Evolutionary conservation across 1,284 basidiomycete species (phyloP), one percentile per base, ranked within the genome.

Genomic region (Coriolopsis trogii): DNA sequence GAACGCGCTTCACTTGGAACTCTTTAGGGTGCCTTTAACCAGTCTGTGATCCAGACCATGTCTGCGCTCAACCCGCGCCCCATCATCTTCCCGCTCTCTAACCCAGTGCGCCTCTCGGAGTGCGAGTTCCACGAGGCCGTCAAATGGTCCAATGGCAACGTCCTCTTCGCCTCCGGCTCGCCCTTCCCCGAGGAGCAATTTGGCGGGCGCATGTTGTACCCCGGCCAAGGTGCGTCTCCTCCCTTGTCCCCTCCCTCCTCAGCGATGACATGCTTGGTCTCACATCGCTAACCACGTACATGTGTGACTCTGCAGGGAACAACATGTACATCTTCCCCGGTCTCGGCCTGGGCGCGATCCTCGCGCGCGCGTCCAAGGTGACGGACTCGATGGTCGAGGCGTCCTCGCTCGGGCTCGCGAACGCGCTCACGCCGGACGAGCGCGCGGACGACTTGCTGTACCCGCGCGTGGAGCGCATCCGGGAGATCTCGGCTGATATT

Each of bases 11-110:
- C 28, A 20, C 12, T 44, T 16, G n/a, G 24, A 26, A 6, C 39
- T 51, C 43, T 40, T 37, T 51, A 82, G 74, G 86, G 87, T 41
- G 90, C 93, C 1, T 98, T 98, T 74, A 82, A 78, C 54, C 78
- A 87, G 51, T 74, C 80, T 10, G 87, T 94, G 47, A 83, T 98
- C 55, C 77, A 84, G 61, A 75, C 81, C 10, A 95, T 98, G 93
- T 84, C 88, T n/a, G 78, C 82, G 42, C 77, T 91, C 61, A 97
- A 96, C 74, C 76, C 83, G 18, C 82, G 87, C 20, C 95, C 95
- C 23, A 95, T 97, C 76, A 86, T 98, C 70, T 97, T 98, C 81
- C 93, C 95, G 41, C 84, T 98, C n/a, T 94, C 91, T 29, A 98
- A 98, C 75, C 95, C 95, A 25, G 88, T 92, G 41, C 78, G 81